These are phyloP conservation scores for Suillus discolor DNA, from an alignment of 768 basidiomycete species.

Conservation along the genomic window DNA sequence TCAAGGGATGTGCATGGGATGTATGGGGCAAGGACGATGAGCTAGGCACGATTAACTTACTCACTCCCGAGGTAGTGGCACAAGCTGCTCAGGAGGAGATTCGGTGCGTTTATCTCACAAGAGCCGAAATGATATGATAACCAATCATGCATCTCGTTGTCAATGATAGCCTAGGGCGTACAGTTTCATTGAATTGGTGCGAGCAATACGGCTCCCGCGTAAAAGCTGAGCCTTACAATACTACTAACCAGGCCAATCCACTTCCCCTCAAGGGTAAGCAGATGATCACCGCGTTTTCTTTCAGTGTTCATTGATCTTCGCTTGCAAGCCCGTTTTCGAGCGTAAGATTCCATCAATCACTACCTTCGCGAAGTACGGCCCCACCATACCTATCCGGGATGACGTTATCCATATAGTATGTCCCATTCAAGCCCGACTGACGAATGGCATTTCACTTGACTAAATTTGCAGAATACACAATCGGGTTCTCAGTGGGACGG, in stretches of 20 bases:
- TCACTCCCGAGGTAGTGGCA: slow-evolving; percentile 66
- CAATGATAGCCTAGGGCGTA: slow-evolving; percentile 38
- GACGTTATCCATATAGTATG: slow-evolving; percentile 62
- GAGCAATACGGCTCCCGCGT: slow-evolving; percentile 20
- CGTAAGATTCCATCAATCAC: slow-evolving; percentile 56
- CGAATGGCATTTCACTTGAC: background rate
- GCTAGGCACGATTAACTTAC: slow-evolving; percentile 65
- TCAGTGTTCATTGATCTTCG: slow-evolving; percentile 3
- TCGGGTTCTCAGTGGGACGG: slow-evolving; percentile 76
- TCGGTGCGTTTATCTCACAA: slow-evolving; percentile 39
- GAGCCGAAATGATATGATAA: background rate
- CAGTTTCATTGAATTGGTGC: slow-evolving; percentile 65
- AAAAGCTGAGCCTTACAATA: background rate
- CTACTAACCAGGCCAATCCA: slow-evolving; percentile 56
- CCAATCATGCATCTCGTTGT: background rate
- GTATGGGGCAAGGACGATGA: slow-evolving; percentile 69
- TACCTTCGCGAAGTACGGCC: slow-evolving; percentile 33
- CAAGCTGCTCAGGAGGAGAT: slow-evolving; percentile 60
- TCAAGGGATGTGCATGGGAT: slow-evolving; percentile 66
- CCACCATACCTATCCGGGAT: slow-evolving; percentile 29
- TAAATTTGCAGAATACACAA: slow-evolving; percentile 58
- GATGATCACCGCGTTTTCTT: background rate
- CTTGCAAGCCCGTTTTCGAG: slow-evolving; percentile 54
- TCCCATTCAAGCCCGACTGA: slow-evolving; percentile 4
- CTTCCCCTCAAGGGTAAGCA: slow-evolving; percentile 59